Evolutionary conservation across 116 monocot species (phyloP).

Genomic region (Iris pallida): DNA sequence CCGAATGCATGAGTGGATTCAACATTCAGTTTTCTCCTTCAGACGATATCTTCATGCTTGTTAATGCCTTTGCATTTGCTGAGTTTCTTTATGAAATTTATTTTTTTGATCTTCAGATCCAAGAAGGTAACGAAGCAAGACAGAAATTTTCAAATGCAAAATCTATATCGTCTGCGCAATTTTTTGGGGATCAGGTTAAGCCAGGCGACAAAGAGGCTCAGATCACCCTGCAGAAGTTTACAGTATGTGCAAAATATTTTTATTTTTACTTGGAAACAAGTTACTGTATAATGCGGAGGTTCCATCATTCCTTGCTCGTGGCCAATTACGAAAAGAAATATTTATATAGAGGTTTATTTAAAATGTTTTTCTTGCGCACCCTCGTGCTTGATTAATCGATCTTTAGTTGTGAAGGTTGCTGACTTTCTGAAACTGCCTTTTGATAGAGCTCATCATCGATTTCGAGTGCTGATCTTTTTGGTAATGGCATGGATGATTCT

Average conservation of each 20-base stretch:
- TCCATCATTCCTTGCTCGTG: too few species aligned
- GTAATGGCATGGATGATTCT: conserved; percentile 33
- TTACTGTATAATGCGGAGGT: background rate
- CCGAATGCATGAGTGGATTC: background rate
- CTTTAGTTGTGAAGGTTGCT: too few species aligned
- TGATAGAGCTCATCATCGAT: conserved; percentile 65
- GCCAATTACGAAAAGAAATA: too few species aligned
- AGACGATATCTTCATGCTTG: background rate
- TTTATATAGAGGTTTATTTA: too few species aligned
- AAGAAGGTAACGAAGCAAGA: conserved; percentile 77
- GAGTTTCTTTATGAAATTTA: background rate
- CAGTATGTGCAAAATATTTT: conserved; percentile 23
- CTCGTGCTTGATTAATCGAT: too few species aligned
- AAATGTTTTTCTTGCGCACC: too few species aligned
- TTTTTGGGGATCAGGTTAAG: conserved; percentile 67
- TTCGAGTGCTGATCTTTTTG: conserved; percentile 93
- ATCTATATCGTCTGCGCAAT: conserved; percentile 87
- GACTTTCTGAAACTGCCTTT: too few species aligned
- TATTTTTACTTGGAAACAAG: background rate
- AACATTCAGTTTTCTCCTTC: background rate
- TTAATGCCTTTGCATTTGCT: background rate
- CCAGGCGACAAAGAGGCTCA: conserved; percentile 48
- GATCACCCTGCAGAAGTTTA: conserved; percentile 63
- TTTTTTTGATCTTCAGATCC: conserved; percentile 4
- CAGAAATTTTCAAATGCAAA: conserved; percentile 91